Base-by-base conservation (phyloP, 768 basidiomycete genomes). In the Naematelia encephala region DNA sequence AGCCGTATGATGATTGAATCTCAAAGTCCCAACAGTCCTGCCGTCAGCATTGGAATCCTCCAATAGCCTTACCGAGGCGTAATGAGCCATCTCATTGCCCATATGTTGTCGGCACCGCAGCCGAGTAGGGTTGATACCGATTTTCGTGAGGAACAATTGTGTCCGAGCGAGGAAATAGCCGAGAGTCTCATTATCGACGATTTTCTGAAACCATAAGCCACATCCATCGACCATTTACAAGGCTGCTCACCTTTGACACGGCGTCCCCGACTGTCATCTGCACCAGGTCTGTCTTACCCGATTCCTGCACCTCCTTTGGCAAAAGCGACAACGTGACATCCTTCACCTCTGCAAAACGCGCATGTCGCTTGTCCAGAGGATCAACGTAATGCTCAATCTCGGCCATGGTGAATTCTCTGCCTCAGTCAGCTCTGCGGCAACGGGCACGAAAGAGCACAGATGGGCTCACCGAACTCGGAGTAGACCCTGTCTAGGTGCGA, bases 321-420 rank as follows among this genome's bases (percentile, higher is more conserved):
- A 98, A 84, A 47, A 98, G 81, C 23, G 82, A 79, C 48, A 98
- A 82, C 51, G 82, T 83, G 60, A 91, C 81, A 68, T 91, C 84
- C 57, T 85, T 85, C 59, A 88, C 85, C 64, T 93, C 89, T 49
- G 75, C 72, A 81, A 98, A 99, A n/a, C 86, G 84, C 23, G 82
- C 80, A 78, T 98, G 96, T 4, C 77, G 79, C 80, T 98, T 99
- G 80, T 96, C 86, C 44, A 83, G 82, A 13, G 96, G 96, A 81
- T 98, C 96, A 67, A 99, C 96, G 64, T 82, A 99, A 80, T 99
- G 96, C 79, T 99, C 96, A 74, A 99, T 96, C 81, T 99, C 96
- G 47, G 92, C 96, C 94, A 98, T 96, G 11, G 91, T 96, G 80
- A 98, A 99, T 78, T 99, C 96, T 66, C 80, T 79, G 54, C 2